Evolutionary conservation across 2,329 filamentous ascomycete species (phyloP).

Genomic region (Fusarium coicis): DNA sequence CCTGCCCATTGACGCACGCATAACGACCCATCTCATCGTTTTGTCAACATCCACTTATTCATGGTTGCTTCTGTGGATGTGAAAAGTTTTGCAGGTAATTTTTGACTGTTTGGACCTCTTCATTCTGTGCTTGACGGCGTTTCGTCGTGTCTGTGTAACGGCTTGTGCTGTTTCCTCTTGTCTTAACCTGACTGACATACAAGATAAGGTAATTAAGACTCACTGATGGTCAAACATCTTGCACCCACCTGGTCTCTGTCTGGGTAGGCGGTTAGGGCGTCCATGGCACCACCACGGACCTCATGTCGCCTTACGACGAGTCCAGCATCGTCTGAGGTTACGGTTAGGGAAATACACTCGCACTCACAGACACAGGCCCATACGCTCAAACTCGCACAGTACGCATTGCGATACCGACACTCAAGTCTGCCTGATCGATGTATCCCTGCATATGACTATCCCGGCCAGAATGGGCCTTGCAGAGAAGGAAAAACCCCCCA

Average conservation of each 20-base stretch:
- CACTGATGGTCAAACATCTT: slow-evolving; percentile 26
- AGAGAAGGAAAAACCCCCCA: slow-evolving; percentile 37
- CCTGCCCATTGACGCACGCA: slow-evolving; percentile 25
- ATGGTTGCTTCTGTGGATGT: slow-evolving; percentile 40
- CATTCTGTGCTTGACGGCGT: not conserved
- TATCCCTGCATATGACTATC: slow-evolving; percentile 36
- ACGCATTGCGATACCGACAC: slow-evolving; percentile 27
- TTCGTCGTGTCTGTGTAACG: slow-evolving; percentile 7
- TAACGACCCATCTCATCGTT: slow-evolving; percentile 20
- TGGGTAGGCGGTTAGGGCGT: slow-evolving; percentile 23
- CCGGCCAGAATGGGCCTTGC: slow-evolving; percentile 33
- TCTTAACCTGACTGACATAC: slow-evolving; percentile 19
- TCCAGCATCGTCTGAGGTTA: slow-evolving; percentile 42
- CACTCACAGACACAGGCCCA: slow-evolving; percentile 16
- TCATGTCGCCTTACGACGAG: slow-evolving; percentile 40
- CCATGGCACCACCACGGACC: slow-evolving; percentile 43
- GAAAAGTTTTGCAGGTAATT: slow-evolving; percentile 28
- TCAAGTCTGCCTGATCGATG: slow-evolving; percentile 41
- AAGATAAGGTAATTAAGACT: slow-evolving; percentile 22
- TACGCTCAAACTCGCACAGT: slow-evolving; percentile 22
- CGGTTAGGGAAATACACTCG: slow-evolving; percentile 27
- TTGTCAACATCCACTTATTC: slow-evolving; percentile 29
- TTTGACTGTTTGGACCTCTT: slow-evolving; percentile 6
- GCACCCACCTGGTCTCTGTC: slow-evolving; percentile 23
- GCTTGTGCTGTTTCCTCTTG: slow-evolving; percentile 9